Evolutionary conservation across 2,329 filamentous ascomycete genomes (phyloP).

Genomic region (Fusarium agapanthi): DNA sequence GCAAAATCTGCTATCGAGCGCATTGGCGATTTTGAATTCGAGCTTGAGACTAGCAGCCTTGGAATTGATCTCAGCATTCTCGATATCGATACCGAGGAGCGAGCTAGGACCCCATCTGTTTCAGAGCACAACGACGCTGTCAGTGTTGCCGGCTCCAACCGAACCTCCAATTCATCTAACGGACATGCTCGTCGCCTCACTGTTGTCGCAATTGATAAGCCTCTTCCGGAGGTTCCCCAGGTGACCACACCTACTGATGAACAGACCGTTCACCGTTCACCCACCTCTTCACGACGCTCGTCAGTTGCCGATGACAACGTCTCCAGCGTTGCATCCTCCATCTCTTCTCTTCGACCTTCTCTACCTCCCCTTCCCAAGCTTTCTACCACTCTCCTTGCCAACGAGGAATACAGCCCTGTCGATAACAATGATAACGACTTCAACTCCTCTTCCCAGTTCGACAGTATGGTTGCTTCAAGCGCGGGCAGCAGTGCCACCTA

Average conservation of each 20-base stretch:
- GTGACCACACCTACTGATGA: constrained; percentile 52
- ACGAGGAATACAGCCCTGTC: constrained; percentile 58
- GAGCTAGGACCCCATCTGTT: constrained; percentile 45
- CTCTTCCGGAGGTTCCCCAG: constrained; percentile 71
- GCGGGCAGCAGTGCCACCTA: constrained; percentile 82
- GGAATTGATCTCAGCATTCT: constrained; percentile 65
- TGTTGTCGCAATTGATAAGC: constrained; percentile 68
- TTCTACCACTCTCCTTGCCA: constrained; percentile 58
- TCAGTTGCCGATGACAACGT: constrained; percentile 54
- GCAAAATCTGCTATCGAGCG: constrained; percentile 86
- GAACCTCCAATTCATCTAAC: constrained; percentile 49
- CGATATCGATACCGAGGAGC: constrained; percentile 51
- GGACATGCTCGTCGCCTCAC: constrained; percentile 49
- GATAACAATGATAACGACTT: constrained; percentile 62
- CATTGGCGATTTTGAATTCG: constrained; percentile 90
- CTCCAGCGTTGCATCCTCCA: constrained; percentile 56
- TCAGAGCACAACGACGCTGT: constrained; percentile 49
- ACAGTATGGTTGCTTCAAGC: constrained; percentile 78
- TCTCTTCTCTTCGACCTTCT: constrained; percentile 57
- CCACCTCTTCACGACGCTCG: constrained; percentile 53
- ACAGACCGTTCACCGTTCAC: constrained; percentile 46
- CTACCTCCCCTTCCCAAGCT: constrained; percentile 67
- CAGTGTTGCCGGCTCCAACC: constrained; percentile 52
- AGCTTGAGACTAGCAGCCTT: constrained; percentile 68
- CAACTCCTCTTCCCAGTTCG: constrained; percentile 64